A percentile compares a stretch with the other conserved stretches of the same genome.
Evolutionary conservation across 2,329 filamentous ascomycete genomes (phyloP).

Genomic region (Colletotrichum sojae): DNA sequence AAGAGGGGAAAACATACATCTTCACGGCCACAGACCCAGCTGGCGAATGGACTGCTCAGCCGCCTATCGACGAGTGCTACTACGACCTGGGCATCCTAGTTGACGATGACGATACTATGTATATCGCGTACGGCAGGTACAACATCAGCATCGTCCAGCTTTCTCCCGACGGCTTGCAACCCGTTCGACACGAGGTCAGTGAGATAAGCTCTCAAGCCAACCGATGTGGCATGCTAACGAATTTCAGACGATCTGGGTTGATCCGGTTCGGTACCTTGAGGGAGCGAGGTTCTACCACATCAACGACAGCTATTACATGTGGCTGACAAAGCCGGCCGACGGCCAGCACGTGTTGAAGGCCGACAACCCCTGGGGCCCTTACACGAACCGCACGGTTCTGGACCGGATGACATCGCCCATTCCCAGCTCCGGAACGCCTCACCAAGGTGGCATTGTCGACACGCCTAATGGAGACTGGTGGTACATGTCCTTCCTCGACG

Average conservation of each 20-base stretch:
- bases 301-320: conserved; percentile 67
- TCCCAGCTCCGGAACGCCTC: conserved; percentile 58
- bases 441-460: conserved; percentile 70
- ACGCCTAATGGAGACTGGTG: conserved; percentile 68
- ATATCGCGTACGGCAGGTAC: conserved; percentile 59
- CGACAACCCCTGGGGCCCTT: conserved; percentile 63
- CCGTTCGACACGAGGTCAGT: conserved; percentile 20
- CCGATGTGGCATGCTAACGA: background rate
- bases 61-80: conserved; percentile 40
- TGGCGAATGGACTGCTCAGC: conserved; percentile 30
- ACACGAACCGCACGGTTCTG: conserved; percentile 58
- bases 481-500: conserved; percentile 69
- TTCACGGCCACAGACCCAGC: conserved; percentile 38
- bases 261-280: conserved; percentile 53
- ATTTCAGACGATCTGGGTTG: conserved; percentile 22
- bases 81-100: conserved; percentile 46
- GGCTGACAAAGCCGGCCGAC: conserved; percentile 59
- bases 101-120: conserved; percentile 56
- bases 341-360: conserved; percentile 62
- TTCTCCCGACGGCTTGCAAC: conserved; percentile 27
- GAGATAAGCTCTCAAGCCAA: background rate
- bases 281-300: conserved; percentile 68
- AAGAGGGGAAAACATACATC: conserved; percentile 39
- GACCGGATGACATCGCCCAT: conserved; percentile 49
- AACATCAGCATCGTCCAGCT: conserved; percentile 34